Evolutionary conservation across 257 asterid genomes (phyloP).

Genomic region (Solanum lycopersicoides): DNA sequence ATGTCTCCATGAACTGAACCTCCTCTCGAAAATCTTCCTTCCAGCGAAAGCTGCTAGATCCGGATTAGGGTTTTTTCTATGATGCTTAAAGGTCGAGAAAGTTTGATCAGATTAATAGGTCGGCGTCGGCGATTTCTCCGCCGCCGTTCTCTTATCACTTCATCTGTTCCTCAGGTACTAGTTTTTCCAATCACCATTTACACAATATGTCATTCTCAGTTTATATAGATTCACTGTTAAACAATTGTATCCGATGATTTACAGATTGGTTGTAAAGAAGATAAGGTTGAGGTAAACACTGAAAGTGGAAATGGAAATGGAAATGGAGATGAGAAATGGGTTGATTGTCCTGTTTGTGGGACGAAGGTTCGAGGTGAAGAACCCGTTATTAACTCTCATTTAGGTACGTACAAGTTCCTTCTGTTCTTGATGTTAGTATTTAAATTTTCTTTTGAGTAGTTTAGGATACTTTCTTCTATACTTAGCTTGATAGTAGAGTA

Average conservation of each 20-base stretch:
- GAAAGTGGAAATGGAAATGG: neutral
- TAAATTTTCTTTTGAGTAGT: neutral
- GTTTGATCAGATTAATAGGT: constrained; percentile 66
- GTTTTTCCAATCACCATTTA: neutral
- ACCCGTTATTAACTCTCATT: constrained; percentile 59
- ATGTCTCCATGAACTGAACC: neutral
- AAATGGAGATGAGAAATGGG: constrained; percentile 20
- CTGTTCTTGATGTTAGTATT: neutral
- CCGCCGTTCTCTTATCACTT: constrained; percentile 34
- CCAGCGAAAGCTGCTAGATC: neutral
- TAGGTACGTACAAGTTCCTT: constrained; percentile 30
- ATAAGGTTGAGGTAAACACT: constrained; percentile 5
- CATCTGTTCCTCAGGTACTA: constrained; percentile 23
- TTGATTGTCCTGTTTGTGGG: constrained; percentile 75
- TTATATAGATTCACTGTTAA: neutral
- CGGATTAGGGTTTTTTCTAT: neutral
- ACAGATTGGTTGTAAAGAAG: neutral
- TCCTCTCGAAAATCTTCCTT: neutral
- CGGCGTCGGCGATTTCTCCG: constrained; percentile 77
- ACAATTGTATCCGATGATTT: neutral
- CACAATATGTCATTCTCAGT: neutral
- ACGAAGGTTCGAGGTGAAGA: constrained; percentile 34
- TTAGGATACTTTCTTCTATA: neutral
- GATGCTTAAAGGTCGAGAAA: constrained; percentile 75
- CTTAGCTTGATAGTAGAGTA: neutral